phyloP scores from a whole-genome alignment of 1,284 basidiomycete species.

The Pholiota adiposa region DNA sequence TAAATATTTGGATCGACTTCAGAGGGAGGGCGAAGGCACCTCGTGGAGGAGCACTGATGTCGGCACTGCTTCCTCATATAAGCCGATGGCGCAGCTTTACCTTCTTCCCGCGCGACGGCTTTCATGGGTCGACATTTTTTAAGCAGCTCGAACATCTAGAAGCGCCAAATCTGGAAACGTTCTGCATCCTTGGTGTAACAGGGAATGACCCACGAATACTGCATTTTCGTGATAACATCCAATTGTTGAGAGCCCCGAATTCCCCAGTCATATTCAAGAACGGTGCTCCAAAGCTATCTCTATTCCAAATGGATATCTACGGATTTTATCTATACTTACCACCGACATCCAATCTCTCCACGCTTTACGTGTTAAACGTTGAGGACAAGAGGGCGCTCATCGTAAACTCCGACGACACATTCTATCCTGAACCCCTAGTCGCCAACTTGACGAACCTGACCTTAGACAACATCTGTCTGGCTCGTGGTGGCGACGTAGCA shows the following conservation, averaged over 20 bases:
- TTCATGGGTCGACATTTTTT: neutral
- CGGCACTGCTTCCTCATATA: neutral
- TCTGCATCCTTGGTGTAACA: neutral
- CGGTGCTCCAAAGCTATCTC: neutral
- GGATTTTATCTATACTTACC: neutral
- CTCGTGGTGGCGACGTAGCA: too few relatives aligned
- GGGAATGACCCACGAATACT: too few relatives aligned
- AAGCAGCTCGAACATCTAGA: neutral
- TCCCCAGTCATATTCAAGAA: neutral
- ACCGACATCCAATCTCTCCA: neutral
- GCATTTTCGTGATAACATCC: too few relatives aligned
- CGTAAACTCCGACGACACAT: too few relatives aligned
- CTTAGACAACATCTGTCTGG: neutral
- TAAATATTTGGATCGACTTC: constrained; percentile 13
- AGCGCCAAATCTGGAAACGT: constrained; percentile 3
- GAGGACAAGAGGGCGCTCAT: too few relatives aligned
- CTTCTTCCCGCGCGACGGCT: neutral
- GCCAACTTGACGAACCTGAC: constrained; percentile 1
- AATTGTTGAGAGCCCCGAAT: too few relatives aligned
- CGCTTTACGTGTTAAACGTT: neutral
- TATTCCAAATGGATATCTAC: neutral
- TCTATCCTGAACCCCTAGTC: too few relatives aligned
- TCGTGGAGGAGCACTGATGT: neutral
- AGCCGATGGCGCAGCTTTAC: constrained; percentile 6
- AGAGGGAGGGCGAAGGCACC: too few relatives aligned